Base-by-base conservation (phyloP, 441 rosid species). In the Aleurites moluccanus region DNA sequence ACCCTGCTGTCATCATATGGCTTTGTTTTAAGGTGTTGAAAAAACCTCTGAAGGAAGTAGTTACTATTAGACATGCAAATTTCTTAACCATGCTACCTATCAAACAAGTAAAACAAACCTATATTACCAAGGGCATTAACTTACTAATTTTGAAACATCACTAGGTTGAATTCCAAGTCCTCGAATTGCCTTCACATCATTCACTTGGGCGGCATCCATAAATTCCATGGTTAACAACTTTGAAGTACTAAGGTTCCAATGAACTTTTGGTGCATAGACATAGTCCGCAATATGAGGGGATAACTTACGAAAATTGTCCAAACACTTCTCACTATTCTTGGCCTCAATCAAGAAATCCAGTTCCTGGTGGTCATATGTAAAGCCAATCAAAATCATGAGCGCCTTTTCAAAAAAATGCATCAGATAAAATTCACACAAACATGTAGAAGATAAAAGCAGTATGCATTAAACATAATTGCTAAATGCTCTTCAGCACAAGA, bases 201-300 rank as follows among this genome's bases (percentile, higher is more conserved):
- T 86, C 70, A 91, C 86, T 78, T 88, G 93, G 63, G 91, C 97
- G 81, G 92, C 98, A 61, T 95, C 99, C 64, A 95, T 91, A 83
- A 84, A 95, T 81, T 95, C 99, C 99, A 95, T 95, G 47, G 88
- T 90, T 80, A 95, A 80, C 77, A 95, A 79, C 86, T 88, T 95
- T 70, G 98, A 86, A 81, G 98, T 85, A 79, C 94, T 93, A 78
- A 90, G 83, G 76, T 85, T 89, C 99, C 99, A 95, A 76, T 86
- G 71, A 49, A 95, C 82, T 74, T 80, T 79, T 44, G 99, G 99
- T 35, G 97, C 94, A 80, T 95, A 92, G 62, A 93, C 85, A 76
- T 79, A 87, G 44, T 84, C 89, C 67, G 98, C 97, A 83, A 93
- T 85, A 79, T 88, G 93, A 74, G 98, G 97, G 82, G 99, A 95